These are phyloP conservation scores for Pichia kudriavzevii DNA, from an alignment of 1,139 yeast species.

Conservation along the genomic window DNA sequence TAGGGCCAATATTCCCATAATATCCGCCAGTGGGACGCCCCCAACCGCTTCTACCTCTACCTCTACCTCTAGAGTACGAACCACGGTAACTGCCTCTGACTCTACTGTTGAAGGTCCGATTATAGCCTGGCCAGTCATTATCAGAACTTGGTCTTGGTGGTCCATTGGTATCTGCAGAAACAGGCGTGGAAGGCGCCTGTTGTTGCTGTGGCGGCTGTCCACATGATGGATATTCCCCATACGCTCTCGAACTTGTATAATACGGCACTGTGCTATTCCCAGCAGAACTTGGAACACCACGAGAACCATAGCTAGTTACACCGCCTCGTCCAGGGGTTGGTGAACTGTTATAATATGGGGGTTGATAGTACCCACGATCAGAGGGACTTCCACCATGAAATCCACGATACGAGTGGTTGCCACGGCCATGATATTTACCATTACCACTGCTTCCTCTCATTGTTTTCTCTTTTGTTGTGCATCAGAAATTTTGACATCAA, in stretches of 20 bases:
- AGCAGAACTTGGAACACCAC: constrained; percentile 5
- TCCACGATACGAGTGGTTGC: constrained; percentile 65
- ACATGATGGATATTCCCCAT: no score
- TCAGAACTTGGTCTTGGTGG: no score
- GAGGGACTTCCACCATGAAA: constrained; percentile 60
- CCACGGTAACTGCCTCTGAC: background rate
- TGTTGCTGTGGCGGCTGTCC: no score
- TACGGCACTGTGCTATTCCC: constrained; percentile 3
- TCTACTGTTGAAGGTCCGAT: no score
- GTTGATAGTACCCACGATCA: constrained; percentile 8
- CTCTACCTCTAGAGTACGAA: constrained; percentile 1
- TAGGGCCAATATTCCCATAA: background rate
- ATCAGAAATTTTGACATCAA: no score
- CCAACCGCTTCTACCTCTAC: constrained; percentile 7
- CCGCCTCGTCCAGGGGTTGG: constrained; percentile 11
- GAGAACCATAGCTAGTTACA: constrained; percentile 4
- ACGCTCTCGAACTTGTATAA: no score
- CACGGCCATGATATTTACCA: constrained; percentile 36
- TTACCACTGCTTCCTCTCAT: constrained; percentile 50
- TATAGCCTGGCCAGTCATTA: no score
- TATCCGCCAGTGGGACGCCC: constrained; percentile 1
- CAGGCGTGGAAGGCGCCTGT: no score
- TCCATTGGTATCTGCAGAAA: no score
- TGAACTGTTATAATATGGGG: constrained; percentile 10
- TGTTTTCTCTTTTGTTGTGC: background rate